Evolutionary conservation across 1,284 basidiomycete genomes (phyloP).

Genomic region (Trichosporon ovoides): DNA sequence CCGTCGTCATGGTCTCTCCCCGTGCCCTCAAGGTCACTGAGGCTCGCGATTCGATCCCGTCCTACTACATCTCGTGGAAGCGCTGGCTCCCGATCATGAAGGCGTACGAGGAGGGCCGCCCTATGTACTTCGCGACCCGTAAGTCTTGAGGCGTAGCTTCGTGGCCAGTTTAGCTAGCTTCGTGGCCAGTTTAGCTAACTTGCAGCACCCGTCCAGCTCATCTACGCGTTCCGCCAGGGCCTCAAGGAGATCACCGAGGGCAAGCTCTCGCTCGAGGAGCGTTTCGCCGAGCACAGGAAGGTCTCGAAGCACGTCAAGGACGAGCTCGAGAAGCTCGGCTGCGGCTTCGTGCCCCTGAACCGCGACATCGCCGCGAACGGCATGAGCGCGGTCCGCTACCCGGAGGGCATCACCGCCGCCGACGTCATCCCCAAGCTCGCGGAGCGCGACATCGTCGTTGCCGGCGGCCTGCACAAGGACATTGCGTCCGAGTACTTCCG

Average conservation of each 20-base stretch:
- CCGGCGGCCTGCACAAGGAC: conserved; percentile 80
- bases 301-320: conserved; percentile 70
- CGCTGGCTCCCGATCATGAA: conserved; percentile 95
- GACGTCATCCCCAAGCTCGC: conserved; percentile 63
- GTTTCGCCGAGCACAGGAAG: conserved; percentile 71
- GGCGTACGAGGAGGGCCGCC: conserved; percentile 58
- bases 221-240: conserved; percentile 82
- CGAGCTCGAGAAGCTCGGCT: conserved; percentile 63
- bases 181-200: conserved; percentile 10
- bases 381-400: conserved; percentile 81
- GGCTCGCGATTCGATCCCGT: conserved; percentile 61
- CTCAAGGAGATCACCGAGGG: conserved; percentile 65
- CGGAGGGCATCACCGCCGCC: conserved; percentile 64
- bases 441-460: conserved; percentile 68
- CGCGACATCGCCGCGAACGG: conserved; percentile 74
- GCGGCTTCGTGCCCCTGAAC: conserved; percentile 63
- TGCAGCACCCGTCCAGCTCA: conserved; percentile 72
- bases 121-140: conserved; percentile 86
- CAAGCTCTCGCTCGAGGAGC: conserved; percentile 64
- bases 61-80: conserved; percentile 88
- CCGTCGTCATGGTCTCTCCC: conserved; percentile 74
- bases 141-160: conserved; percentile 19
- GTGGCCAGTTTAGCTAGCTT: background rate
- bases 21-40: conserved; percentile 74
- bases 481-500: conserved; percentile 65